Percentiles rank a stretch among this genome's conserved stretches.
Conservation (phyloP, 2,329 filamentous ascomycete genomes). For the Ustilaginoidea virens region DNA sequence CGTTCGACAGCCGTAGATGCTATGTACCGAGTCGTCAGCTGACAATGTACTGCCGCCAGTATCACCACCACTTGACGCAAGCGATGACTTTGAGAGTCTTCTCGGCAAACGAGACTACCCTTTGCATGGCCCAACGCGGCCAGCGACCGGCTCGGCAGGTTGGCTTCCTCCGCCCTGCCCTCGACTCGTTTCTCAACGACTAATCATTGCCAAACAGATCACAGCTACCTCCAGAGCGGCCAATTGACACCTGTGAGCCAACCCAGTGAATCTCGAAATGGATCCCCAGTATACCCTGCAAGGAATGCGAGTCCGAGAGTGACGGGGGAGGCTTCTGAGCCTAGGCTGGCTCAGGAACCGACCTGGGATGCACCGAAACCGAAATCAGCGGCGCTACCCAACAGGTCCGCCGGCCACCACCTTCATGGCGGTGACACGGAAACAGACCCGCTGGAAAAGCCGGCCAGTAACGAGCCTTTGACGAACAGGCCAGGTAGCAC, state of each 20-base stretch:
- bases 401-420: neutral
- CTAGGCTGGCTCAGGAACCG: neutral
- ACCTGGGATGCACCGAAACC: neutral
- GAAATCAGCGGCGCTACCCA: neutral
- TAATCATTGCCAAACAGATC: constrained; percentile 2
- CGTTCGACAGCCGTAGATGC: constrained; percentile 3
- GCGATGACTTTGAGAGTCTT: constrained; percentile 12
- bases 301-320: constrained; percentile 26
- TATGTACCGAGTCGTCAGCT: neutral
- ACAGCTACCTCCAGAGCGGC: constrained; percentile 31
- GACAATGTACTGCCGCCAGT: constrained; percentile 11
- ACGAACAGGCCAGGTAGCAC: constrained; percentile 50
- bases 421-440: constrained; percentile 5
- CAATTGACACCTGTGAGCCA: constrained; percentile 50
- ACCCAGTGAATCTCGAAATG: constrained; percentile 40
- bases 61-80: constrained; percentile 21
- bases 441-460: constrained; percentile 5
- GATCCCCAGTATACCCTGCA: constrained; percentile 46
- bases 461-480: constrained; percentile 20
- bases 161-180: constrained; percentile 11
- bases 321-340: constrained; percentile 30
- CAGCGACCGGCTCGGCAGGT: constrained; percentile 39
- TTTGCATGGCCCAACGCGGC: constrained; percentile 26
- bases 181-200: neutral
- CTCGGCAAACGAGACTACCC: constrained; percentile 13